Evolutionary conservation across 2,329 filamentous ascomycete species (phyloP), one percentile per base, ranked within the genome.

Genomic region (Fusarium falciforme): DNA sequence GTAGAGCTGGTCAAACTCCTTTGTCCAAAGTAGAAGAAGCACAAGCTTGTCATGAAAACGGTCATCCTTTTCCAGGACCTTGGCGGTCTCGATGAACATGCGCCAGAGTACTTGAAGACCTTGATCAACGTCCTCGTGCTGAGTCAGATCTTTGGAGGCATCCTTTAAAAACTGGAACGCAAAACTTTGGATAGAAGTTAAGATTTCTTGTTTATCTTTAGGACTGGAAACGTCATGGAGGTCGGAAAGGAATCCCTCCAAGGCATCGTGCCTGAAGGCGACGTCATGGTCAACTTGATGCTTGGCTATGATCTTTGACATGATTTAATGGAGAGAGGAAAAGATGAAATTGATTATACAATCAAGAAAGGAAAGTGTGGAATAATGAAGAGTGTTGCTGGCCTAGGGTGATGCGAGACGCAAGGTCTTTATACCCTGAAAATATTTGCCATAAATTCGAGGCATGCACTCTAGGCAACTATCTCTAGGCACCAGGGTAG

Each of bases 21-120:
- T 70, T 1, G 44, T 70, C 66, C 66, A 70, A 2, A 44, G 14
- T 2, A 70, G 4, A 2, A 70, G 22, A 7, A 29, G n/a, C 0
- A 70, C 33, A 6, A 70, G 68, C 2, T 38, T 59, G 27, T 61
- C 61, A 12, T 70, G 66, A 22, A 70, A 70, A 5, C 44, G 29
- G 7, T 40, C 22, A 14, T 40, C 35, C 35, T 29, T 40, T 4
- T 29, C 35, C 22, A 59, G 5, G 22, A 20, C 35, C 25, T 40
- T 59, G 55, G 35, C 35, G 16, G 2, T 38, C 40, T 38, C 55
- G 1, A 40, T 40, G 22, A 59, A 59, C 35, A 59, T 59, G 35
- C 6, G 25, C 55, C 55, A 59, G 17, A 59, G 55, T 35, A 59
- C 55, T 10, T 29, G 16, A 14, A 59, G 22, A 10, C 55, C 55